Percentiles rank a stretch among this genome's conserved stretches.
These are phyloP conservation scores for Pseudogymnoascus sp. DNA, from an alignment of 2,329 filamentous ascomycete genomes.

Conservation along the genomic window DNA sequence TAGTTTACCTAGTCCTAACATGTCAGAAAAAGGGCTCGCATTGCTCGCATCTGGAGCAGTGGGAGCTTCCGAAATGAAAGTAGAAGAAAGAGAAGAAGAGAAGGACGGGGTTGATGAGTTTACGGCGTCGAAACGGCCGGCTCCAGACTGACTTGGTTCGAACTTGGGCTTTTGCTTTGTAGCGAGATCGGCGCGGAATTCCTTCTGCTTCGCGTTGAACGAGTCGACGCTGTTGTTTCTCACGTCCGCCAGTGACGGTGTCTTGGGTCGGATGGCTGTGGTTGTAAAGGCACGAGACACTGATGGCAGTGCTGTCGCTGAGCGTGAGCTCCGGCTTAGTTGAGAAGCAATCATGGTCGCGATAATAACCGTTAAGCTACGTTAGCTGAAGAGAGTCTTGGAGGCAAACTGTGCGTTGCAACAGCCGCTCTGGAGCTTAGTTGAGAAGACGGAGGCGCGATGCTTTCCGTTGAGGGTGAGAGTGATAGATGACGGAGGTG, in stretches of 20 bases:
- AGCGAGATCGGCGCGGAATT: slow-evolving; percentile 75
- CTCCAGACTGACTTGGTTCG: slow-evolving; percentile 69
- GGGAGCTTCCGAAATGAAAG: slow-evolving; percentile 27
- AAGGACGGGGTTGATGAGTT: slow-evolving; percentile 32
- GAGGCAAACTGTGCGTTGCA: background rate
- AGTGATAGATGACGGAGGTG: background rate
- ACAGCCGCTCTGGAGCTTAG: background rate
- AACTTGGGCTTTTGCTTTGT: slow-evolving; percentile 68
- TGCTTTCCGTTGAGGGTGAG: background rate
- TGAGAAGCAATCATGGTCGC: slow-evolving; percentile 25
- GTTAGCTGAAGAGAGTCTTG: background rate
- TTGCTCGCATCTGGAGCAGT: slow-evolving; percentile 38
- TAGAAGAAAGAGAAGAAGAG: slow-evolving; percentile 32
- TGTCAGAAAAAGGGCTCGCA: slow-evolving; percentile 31
- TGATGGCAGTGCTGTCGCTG: background rate
- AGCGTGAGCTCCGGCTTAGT: slow-evolving; percentile 19
- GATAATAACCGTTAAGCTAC: slow-evolving; percentile 16
- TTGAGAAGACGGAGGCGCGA: background rate
- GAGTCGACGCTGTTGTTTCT: slow-evolving; percentile 59
- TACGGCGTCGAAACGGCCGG: slow-evolving; percentile 36
- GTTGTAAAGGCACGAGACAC: slow-evolving; percentile 43
- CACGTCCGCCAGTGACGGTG: slow-evolving; percentile 83
- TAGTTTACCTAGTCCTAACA: slow-evolving; percentile 53
- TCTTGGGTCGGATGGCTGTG: slow-evolving; percentile 36
- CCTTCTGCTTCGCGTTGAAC: slow-evolving; percentile 77